Base-by-base conservation (phyloP, 139 green algal species). In the Mesostigma viride region DNA sequence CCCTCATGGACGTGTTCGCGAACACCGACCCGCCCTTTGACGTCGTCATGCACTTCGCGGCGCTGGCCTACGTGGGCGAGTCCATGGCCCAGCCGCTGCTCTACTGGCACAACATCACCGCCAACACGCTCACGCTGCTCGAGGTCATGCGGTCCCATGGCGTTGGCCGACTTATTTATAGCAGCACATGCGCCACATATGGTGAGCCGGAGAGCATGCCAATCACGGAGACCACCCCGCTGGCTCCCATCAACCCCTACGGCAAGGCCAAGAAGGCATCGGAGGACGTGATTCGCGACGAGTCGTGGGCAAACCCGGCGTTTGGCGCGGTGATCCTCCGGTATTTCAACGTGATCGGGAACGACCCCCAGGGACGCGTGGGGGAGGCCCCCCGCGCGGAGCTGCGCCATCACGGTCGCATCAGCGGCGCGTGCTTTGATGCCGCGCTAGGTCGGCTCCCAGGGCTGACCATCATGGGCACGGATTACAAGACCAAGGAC, bases 321-420 rank as follows among this genome's bases (percentile, higher is more conserved):
- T 82, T 90, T 68, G 40, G 77, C 31, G 66, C 82, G 47, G 77
- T 77, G 48, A 83, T 90, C 53, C 67, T 90, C 11, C 75, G 71
- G 47, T 91, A 91, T 74, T 91, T 91, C 75, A 91, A 91, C 66
- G 85, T 89, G 48, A 88, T 86, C 51, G 85, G 85, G 36, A 77
- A 62, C 11, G 85, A 91, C 64, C 82, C 82, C 3, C 22, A 75
- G n/a, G 82, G 82, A 11, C 67, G 82, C 1, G 67, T 91, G 32
- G 84, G 84, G 2, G 85, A 91, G 75, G 83, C 67, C 30, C 85
- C 85, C 0, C 70, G 70, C 1, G 71, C 78, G 14, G 69, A 86
- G 64, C 76, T 91, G 59, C 63, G 76, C 6, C 44, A 76, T 22
- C 77, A 89, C 44, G 75, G 78, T 0, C 76, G 85, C 44, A 90